Evolutionary conservation across 2,329 filamentous ascomycete genomes (phyloP).

Genomic region (Thermothelomyces thermophilus): DNA sequence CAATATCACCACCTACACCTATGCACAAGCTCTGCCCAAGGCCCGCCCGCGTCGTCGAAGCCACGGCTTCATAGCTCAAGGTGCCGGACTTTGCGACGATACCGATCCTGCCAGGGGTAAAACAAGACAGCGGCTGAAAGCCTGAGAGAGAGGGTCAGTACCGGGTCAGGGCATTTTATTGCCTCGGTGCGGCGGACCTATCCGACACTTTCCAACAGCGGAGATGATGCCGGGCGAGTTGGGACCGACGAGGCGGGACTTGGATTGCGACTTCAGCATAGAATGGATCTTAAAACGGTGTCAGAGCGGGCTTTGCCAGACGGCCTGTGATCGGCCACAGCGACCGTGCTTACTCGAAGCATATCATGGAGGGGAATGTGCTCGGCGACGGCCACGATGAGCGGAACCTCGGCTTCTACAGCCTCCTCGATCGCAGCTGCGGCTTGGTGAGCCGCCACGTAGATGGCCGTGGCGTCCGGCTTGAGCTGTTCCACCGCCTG

Average conservation of each 20-base stretch:
- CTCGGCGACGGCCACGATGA: slow-evolving; percentile 73
- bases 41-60: slow-evolving; percentile 64
- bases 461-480: slow-evolving; percentile 73
- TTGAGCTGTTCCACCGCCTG: slow-evolving; percentile 63
- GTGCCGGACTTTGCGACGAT: slow-evolving; percentile 78
- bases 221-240: slow-evolving; percentile 78
- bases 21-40: slow-evolving; percentile 72
- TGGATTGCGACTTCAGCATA: slow-evolving; percentile 63
- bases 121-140: slow-evolving; percentile 70
- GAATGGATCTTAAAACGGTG: slow-evolving; percentile 43
- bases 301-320: slow-evolving; percentile 11
- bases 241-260: slow-evolving; percentile 68
- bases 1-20: slow-evolving; percentile 69
- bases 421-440: slow-evolving; percentile 70
- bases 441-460: slow-evolving; percentile 70
- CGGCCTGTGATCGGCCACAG: too few relatives aligned
- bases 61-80: slow-evolving; percentile 72
- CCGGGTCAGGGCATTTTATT: neutral
- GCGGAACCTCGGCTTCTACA: slow-evolving; percentile 69
- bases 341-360: slow-evolving; percentile 40
- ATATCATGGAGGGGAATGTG: slow-evolving; percentile 75
- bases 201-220: slow-evolving; percentile 61
- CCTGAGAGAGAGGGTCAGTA: slow-evolving; percentile 38
- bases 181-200: slow-evolving; percentile 16
- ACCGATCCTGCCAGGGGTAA: slow-evolving; percentile 63